A percentile compares a stretch with the other conserved stretches of the same genome.
These are phyloP conservation scores for Pyrenopolyporus hunteri DNA, from an alignment of 495 filamentous ascomycete genomes.

Conservation along the genomic window DNA sequence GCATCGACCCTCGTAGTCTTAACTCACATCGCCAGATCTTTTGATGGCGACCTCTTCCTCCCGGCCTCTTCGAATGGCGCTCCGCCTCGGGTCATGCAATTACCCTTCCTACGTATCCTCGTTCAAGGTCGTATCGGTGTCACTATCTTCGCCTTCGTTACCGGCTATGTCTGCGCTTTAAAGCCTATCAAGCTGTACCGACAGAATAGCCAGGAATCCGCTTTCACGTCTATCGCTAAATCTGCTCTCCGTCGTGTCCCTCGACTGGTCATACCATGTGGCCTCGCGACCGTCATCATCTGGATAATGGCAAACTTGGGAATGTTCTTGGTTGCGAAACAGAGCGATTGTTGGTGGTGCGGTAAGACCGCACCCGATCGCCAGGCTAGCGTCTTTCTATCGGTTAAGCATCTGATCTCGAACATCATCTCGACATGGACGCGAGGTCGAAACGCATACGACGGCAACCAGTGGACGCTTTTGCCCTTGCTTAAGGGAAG, in stretches of 20 bases:
- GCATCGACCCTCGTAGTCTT: constrained; percentile 68
- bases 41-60: constrained; percentile 63
- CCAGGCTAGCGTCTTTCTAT: constrained; percentile 40
- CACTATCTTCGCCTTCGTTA: constrained; percentile 69
- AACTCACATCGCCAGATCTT: constrained; percentile 67
- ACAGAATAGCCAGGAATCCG: constrained; percentile 58
- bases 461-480: constrained; percentile 71
- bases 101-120: constrained; percentile 65
- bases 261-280: constrained; percentile 65
- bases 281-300: constrained; percentile 62
- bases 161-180: constrained; percentile 71
- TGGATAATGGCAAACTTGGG: constrained; percentile 64
- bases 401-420: constrained; percentile 47
- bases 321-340: constrained; percentile 62
- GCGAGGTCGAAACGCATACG: constrained; percentile 63
- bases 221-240: constrained; percentile 62
- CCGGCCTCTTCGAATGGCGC: constrained; percentile 56
- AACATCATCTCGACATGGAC: constrained; percentile 65
- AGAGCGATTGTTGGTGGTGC: constrained; percentile 66
- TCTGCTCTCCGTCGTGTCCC: constrained; percentile 69
- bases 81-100: constrained; percentile 61
- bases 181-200: constrained; percentile 67
- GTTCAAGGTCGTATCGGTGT: constrained; percentile 70
- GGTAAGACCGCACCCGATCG: constrained; percentile 60
- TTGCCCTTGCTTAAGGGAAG: constrained; percentile 66